Evolutionary conservation across 164 flowering plant genomes (phyloP).

Genomic region (Aristolochia fimbriata): DNA sequence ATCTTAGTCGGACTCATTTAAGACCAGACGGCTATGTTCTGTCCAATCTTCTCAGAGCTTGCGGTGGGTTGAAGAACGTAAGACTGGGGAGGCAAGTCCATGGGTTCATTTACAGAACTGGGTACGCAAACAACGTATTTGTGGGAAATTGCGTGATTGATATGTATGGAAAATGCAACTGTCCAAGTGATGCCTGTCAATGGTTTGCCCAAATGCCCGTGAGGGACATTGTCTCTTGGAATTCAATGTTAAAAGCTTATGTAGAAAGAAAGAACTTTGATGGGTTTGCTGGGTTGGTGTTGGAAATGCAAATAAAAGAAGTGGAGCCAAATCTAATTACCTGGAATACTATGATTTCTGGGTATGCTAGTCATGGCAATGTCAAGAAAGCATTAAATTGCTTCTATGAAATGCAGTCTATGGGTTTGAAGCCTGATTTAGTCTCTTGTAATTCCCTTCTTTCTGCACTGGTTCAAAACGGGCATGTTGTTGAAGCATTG

Average conservation of each 20-base stretch:
- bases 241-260: slow-evolving; percentile 10
- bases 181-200: not conserved
- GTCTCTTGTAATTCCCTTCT: slow-evolving; percentile 10
- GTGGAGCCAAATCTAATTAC: slow-evolving; percentile 10
- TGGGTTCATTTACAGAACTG: slow-evolving; percentile 7
- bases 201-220: slow-evolving; percentile 6
- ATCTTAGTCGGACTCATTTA: not conserved
- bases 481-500: slow-evolving; percentile 8
- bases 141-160: slow-evolving; percentile 12
- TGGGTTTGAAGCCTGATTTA: slow-evolving; percentile 9
- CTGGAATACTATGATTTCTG: slow-evolving; percentile 15
- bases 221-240: slow-evolving; percentile 12
- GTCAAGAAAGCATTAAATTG: slow-evolving; percentile 11
- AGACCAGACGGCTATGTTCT: slow-evolving; percentile 10
- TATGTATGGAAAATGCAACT: slow-evolving; percentile 9
- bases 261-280: not conserved
- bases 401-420: slow-evolving; percentile 6
- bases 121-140: slow-evolving; percentile 9
- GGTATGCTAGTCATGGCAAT: slow-evolving; percentile 7
- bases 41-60: slow-evolving; percentile 6
- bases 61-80: slow-evolving; percentile 2
- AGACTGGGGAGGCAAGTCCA: slow-evolving; percentile 11
- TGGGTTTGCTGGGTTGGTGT: slow-evolving; percentile 10
- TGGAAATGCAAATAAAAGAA: slow-evolving; percentile 7
- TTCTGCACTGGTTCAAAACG: slow-evolving; percentile 6